These are phyloP conservation scores for Rhodocollybia butyracea DNA, from an alignment of 768 basidiomycete species.

Conservation along the genomic window DNA sequence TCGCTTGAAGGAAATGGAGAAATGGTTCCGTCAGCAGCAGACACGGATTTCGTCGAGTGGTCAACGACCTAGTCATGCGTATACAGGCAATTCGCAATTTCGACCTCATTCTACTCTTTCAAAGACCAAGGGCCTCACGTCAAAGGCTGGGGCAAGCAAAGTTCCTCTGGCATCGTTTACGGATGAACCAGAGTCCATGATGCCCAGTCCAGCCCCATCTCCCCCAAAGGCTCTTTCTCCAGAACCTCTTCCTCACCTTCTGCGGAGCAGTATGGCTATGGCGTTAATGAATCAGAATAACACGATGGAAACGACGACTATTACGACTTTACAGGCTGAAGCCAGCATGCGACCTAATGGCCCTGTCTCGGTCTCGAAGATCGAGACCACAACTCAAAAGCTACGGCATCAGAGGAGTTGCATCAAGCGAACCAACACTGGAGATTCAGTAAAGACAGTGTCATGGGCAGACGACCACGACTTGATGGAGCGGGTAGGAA, in stretches of 20 bases:
- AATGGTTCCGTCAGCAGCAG: conserved; percentile 54
- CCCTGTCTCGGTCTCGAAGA: background rate
- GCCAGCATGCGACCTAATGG: background rate
- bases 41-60: background rate
- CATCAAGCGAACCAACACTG: conserved; percentile 55
- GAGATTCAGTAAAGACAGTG: conserved; percentile 61
- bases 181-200: conserved; percentile 5
- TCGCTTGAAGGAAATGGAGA: conserved; percentile 75
- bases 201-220: conserved; percentile 6
- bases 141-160: background rate
- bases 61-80: conserved; percentile 4
- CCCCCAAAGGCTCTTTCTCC: conserved; percentile 7
- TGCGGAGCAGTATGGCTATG: conserved; percentile 6
- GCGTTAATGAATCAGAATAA: conserved; percentile 4
- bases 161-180: background rate
- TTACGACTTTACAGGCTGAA: background rate
- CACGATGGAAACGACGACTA: background rate
- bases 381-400: conserved; percentile 13
- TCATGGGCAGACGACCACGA: conserved; percentile 75
- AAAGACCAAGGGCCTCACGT: background rate
- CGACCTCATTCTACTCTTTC: conserved; percentile 1
- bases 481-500: conserved; percentile 52
- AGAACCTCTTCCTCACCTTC: conserved; percentile 10
- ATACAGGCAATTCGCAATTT: background rate
- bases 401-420: conserved; percentile 56